A percentile compares a stretch with the other conserved stretches of the same genome.
Conservation (phyloP, 176 grass and related monocot species). For the Paspalum vaginatum region DNA sequence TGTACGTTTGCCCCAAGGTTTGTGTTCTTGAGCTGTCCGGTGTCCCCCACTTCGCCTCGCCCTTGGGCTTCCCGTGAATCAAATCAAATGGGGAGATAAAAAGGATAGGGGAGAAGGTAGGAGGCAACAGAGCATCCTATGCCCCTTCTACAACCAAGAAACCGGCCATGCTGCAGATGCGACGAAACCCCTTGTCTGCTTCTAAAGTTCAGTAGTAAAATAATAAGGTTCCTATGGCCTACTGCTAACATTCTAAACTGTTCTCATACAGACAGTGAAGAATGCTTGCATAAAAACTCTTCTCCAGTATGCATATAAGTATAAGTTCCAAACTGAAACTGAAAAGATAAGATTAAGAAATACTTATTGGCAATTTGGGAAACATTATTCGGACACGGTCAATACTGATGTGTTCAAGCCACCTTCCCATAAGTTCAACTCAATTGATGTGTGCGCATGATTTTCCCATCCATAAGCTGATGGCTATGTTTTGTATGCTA, state of each 20-base stretch:
- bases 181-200: constrained; percentile 37
- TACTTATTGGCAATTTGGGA: not conserved
- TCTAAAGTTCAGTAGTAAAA: constrained; percentile 15
- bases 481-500: constrained; percentile 18
- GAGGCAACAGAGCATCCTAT: constrained; percentile 60
- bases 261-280: not conserved
- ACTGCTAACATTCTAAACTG: not conserved
- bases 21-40: constrained; percentile 51
- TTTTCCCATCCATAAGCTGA: constrained; percentile 11
- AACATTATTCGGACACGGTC: constrained; percentile 16
- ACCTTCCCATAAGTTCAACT: constrained; percentile 8
- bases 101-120: constrained; percentile 39
- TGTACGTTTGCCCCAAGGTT: constrained; percentile 46
- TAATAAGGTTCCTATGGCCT: constrained; percentile 18
- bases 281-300: not conserved
- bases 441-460: constrained; percentile 9
- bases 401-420: constrained; percentile 24
- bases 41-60: constrained; percentile 36
- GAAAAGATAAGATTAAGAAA: not conserved
- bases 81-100: constrained; percentile 21
- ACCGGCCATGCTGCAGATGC: constrained; percentile 42
- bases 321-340: not conserved
- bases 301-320: not conserved
- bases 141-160: constrained; percentile 46
- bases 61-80: constrained; percentile 62